Base-by-base conservation (phyloP, 306 rosid species). In the Quillaja saponaria region DNA sequence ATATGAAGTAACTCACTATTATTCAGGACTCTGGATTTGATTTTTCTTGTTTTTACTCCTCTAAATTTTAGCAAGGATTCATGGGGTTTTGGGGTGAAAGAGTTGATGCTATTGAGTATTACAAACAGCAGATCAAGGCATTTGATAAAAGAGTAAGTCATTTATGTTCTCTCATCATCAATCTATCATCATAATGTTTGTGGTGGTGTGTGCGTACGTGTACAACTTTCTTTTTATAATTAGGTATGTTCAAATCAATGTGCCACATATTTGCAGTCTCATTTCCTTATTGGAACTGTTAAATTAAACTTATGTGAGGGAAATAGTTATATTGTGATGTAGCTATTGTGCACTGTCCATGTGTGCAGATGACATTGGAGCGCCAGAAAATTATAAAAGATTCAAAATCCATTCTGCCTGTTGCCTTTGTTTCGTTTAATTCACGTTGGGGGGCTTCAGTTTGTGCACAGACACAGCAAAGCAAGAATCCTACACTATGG, bases 381-480 rank as follows among this genome's bases (percentile, higher is more conserved):
- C 87, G 90, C 18, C 89, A 85, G 71, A 89, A 71, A 45, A 73
- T 92, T 76, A 68, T 92, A 81, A 89, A 85, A 72, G 96, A 89
- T 69, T 35, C 96, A 18, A 89, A 84, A 75, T 76, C 83, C 40
- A 68, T 89, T 66, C 68, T 83, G 67, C 99, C 99, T 1, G 99
- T 89, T 61, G 82, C 95, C 63, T 92, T 92, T 77, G 87, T 92
- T 68, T 92, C 91, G 6, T 92, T 92, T 73, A 73, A 76, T 53
- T 89, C 96, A 0, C 90, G 96, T 10, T 92, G 99, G 95, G 96
- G 95, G 40, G 96, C 99, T 7, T 85, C 99, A 0, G 96, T 92
- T 71, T 92, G 99, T 75, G 99, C 99, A 13, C 96, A 92, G 80
- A 92, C 99, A 42, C 92, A 85, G 54, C 99, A 92, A 69, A 87